phyloP scores from a whole-genome alignment of 371 early-diverging fungal species.

The Basidiobolus meristosporus region DNA sequence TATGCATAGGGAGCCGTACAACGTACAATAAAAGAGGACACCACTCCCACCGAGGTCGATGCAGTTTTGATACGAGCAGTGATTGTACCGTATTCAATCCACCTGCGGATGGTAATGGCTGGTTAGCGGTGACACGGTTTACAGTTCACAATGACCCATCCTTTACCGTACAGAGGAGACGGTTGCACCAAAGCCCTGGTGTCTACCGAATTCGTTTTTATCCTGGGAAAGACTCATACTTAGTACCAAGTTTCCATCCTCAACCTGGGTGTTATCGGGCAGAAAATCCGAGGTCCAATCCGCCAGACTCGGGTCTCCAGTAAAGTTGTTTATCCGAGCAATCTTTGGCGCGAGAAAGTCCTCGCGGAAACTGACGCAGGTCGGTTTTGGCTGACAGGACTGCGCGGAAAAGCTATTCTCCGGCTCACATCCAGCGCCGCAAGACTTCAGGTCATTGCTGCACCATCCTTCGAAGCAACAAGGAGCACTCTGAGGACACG shows the following conservation, averaged over 20 bases:
- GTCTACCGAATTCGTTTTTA: constrained; percentile 11
- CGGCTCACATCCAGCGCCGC: constrained; percentile 19
- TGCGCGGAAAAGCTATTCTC: constrained; percentile 19
- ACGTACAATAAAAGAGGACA: constrained; percentile 33
- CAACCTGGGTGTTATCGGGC: constrained; percentile 20
- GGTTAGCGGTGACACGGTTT: too few species aligned
- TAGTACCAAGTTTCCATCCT: constrained; percentile 17
- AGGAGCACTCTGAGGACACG: background rate
- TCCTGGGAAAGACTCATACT: constrained; percentile 13
- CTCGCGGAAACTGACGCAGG: constrained; percentile 15
- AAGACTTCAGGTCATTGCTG: background rate
- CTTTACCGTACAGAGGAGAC: constrained; percentile 17
- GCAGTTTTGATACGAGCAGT: constrained; percentile 28
- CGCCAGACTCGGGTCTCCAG: constrained; percentile 19
- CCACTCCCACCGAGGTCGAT: constrained; percentile 21
- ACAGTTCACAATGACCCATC: background rate
- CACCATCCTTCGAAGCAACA: background rate
- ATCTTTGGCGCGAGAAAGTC: background rate
- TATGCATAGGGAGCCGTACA: constrained; percentile 20
- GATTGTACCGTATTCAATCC: constrained; percentile 27
- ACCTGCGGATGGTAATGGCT: constrained; percentile 7
- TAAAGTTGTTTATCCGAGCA: constrained; percentile 4
- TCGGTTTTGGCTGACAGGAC: constrained; percentile 24
- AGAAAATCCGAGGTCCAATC: constrained; percentile 26
- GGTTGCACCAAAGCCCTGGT: constrained; percentile 30